Evolutionary conservation across 306 rosid genomes (phyloP), one percentile per base, ranked within the genome.

Genomic region (Canavalia gladiata): DNA sequence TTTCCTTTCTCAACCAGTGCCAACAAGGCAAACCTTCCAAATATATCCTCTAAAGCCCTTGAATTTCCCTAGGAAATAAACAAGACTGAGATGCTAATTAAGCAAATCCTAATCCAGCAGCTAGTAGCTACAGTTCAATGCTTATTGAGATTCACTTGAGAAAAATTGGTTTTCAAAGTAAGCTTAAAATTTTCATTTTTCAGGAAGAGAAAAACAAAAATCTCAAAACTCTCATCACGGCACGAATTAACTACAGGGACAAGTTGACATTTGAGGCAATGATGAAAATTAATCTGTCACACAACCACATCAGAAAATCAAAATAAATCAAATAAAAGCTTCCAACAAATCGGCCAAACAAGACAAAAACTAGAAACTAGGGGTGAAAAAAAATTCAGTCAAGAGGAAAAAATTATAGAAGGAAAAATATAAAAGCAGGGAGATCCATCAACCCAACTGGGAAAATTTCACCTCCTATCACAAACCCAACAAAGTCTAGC

Each of bases 21-120:
- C 42, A 47, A 71, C 10, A 29, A 64, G 63, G 79, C 37, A 0
- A 80, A 2, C 74, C 13, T 60, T 64, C 30, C 49, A 52, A 52
- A 62, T 9, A 60, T 39, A 34, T 62, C 34, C 66, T 39, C 33
- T 35, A 47, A 4, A 47, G 39, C 49, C 25, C 74, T 47, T 71
- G 42, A 72, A 30, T 34, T 83, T 78, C 33, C 76, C 72, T 25
- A 0, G 12, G 59, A 68, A 29, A 56, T 11, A 56, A 29, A 30
- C 65, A 58, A 7, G 30, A 2, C n/a, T 30, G 39, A 31, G 41
- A 30, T 0, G 39, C n/a, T 30, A 58, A 9, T 29, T 58, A 58
- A 63, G 37, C 50, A 62, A 62, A 47, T 8, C 35, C 45, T 43
- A 1, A 1, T 43, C 66, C 62, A 12, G 25, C 25, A 18, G 25